Conservation (phyloP, 2,329 filamentous ascomycete genomes). For the Calonectria fujianensis region DNA sequence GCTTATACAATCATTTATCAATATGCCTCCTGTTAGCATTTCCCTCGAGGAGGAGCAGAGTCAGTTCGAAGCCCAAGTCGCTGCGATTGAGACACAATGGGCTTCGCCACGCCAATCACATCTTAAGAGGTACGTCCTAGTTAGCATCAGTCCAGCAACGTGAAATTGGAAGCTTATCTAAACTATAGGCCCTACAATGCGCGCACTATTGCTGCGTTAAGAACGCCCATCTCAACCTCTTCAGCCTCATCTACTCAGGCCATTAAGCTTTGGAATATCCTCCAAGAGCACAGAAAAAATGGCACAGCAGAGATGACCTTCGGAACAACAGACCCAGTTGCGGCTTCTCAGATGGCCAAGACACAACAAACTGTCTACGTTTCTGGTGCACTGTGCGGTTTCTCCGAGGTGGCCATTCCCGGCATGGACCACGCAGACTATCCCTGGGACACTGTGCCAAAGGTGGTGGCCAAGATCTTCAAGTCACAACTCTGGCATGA, state of each 20-base stretch:
- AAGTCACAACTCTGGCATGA: slow-evolving; percentile 63
- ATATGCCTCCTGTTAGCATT: slow-evolving; percentile 30
- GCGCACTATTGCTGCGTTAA: slow-evolving; percentile 58
- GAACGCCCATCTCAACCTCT: slow-evolving; percentile 54
- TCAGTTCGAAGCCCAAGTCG: slow-evolving; percentile 58
- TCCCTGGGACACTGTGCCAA: slow-evolving; percentile 64
- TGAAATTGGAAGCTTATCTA: not conserved
- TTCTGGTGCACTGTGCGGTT: slow-evolving; percentile 63
- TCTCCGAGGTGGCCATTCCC: slow-evolving; percentile 60
- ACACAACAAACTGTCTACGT: slow-evolving; percentile 60
- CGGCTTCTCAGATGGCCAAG: slow-evolving; percentile 58
- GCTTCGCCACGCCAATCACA: slow-evolving; percentile 54
- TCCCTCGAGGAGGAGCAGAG: slow-evolving; percentile 53
- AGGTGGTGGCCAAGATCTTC: slow-evolving; percentile 63
- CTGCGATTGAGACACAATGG: slow-evolving; percentile 61
- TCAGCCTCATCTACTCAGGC: slow-evolving; percentile 58
- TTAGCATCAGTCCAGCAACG: not conserved
- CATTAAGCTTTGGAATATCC: slow-evolving; percentile 61
- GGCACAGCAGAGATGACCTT: slow-evolving; percentile 62
- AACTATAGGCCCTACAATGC: slow-evolving; percentile 44
- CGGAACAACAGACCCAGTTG: slow-evolving; percentile 61
- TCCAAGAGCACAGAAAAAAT: slow-evolving; percentile 58
- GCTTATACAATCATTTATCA: not conserved
- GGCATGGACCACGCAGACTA: slow-evolving; percentile 66
- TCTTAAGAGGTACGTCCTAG: slow-evolving; percentile 49